Conservation (phyloP, 257 asterid species). For the Nicotiana noctiflora region DNA sequence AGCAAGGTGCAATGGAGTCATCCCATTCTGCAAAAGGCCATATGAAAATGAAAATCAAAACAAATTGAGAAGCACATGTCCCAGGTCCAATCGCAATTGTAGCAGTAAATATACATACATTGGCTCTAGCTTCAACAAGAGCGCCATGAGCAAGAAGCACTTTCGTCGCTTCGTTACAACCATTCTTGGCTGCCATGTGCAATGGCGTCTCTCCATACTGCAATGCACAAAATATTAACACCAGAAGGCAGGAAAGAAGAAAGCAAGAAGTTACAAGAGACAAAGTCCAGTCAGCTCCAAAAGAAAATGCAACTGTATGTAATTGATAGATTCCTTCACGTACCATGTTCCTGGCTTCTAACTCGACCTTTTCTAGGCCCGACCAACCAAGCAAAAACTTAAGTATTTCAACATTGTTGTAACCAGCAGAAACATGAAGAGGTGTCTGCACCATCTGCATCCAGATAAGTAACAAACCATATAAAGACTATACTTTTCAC, state of each 20-base stretch:
- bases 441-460: conserved; percentile 94
- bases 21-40: conserved; percentile 63
- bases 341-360: conserved; percentile 94
- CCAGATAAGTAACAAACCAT: background rate
- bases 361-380: conserved; percentile 72
- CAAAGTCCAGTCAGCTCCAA: background rate
- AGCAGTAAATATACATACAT: conserved; percentile 36
- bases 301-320: background rate
- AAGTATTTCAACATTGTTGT: conserved; percentile 68
- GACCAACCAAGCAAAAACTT: conserved; percentile 62
- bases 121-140: conserved; percentile 84
- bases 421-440: conserved; percentile 93
- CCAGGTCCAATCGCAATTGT: background rate
- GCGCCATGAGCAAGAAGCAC: conserved; percentile 86
- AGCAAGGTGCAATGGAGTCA: conserved; percentile 98
- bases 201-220: conserved; percentile 98
- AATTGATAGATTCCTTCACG: background rate
- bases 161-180: conserved; percentile 82
- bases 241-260: conserved; percentile 14
- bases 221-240: conserved; percentile 11
- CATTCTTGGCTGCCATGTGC: conserved; percentile 99
- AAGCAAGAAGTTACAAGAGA: background rate
- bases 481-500: background rate
- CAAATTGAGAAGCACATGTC: background rate
- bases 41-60: background rate